Evolutionary conservation across 805 yeast species (phyloP).

Genomic region (Candida taoyuanica): DNA sequence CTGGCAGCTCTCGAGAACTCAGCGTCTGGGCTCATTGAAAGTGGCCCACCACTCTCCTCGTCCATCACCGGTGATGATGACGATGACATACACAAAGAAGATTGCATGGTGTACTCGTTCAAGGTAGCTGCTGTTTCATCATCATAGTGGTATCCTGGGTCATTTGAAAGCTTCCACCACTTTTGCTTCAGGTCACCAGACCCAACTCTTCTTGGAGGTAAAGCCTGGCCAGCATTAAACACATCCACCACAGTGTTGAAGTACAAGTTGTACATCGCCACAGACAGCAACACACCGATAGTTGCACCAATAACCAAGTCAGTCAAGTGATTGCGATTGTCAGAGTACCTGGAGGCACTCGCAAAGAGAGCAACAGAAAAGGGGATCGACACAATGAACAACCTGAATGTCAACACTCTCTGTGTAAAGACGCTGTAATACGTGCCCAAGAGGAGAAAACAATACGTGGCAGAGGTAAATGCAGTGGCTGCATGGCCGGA

Average conservation of each 20-base stretch:
- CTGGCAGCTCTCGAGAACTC: too few species aligned
- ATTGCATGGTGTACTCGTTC: background rate
- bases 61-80: background rate
- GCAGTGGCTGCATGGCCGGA: conserved; percentile 53
- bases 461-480: conserved; percentile 41
- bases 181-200: conserved; percentile 29
- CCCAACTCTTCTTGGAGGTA: conserved; percentile 38
- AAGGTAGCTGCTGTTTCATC: conserved; percentile 6
- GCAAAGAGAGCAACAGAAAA: conserved; percentile 32
- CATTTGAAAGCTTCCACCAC: conserved; percentile 34
- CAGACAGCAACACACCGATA: conserved; percentile 29
- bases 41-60: too few species aligned
- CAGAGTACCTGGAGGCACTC: conserved; percentile 41
- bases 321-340: conserved; percentile 38
- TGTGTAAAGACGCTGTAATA: conserved; percentile 34
- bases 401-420: conserved; percentile 32
- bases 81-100: background rate
- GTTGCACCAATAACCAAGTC: conserved; percentile 38
- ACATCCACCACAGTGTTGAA: conserved; percentile 34
- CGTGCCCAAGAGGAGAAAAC: conserved; percentile 32
- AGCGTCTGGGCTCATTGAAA: too few species aligned
- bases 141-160: conserved; percentile 23
- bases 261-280: conserved; percentile 34
- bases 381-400: conserved; percentile 33
- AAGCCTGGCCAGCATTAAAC: conserved; percentile 36